Percentiles rank a stretch among this genome's conserved stretches.
Evolutionary conservation across 2,329 filamentous ascomycete species (phyloP).

Genomic region (Cladosporium austrohemisphaericum): DNA sequence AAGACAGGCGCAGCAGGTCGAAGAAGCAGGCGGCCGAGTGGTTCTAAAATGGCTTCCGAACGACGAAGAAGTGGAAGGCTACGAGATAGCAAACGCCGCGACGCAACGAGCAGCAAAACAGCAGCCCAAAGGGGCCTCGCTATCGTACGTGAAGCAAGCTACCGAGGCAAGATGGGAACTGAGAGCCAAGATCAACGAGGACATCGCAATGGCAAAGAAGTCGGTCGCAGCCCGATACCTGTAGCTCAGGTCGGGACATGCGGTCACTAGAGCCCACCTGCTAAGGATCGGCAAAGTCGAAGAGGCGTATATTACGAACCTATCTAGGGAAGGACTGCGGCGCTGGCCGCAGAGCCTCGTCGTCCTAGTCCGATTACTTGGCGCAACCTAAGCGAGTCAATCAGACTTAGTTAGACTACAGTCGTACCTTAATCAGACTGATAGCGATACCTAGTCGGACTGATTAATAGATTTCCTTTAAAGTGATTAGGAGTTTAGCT

Average conservation of each 20-base stretch:
- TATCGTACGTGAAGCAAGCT: constrained; percentile 3
- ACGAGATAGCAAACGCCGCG: not conserved
- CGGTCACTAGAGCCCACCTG: constrained; percentile 9
- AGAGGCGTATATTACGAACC: no score
- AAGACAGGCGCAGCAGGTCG: not conserved
- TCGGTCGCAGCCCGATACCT: constrained; percentile 6
- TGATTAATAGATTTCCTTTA: no score
- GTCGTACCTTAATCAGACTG: no score
- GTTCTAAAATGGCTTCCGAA: not conserved
- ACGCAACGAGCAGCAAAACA: constrained; percentile 1
- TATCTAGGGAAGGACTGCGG: no score
- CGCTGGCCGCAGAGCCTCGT: no score
- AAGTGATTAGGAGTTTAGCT: no score
- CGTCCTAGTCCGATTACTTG: no score
- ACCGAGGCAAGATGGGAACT: constrained; percentile 4
- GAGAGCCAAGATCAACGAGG: not conserved
- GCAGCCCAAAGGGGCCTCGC: constrained; percentile 5
- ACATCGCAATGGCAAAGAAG: constrained; percentile 10
- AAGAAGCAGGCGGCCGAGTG: not conserved
- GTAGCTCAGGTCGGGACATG: constrained; percentile 11
- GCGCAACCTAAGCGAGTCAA: no score
- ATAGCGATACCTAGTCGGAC: no score
- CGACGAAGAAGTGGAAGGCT: not conserved
- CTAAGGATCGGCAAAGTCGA: constrained; percentile 5
- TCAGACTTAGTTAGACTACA: no score